Evolutionary conservation across 2,329 filamentous ascomycete species (phyloP), one percentile per base, ranked within the genome.

Genomic region (Seiridium cupressi): DNA sequence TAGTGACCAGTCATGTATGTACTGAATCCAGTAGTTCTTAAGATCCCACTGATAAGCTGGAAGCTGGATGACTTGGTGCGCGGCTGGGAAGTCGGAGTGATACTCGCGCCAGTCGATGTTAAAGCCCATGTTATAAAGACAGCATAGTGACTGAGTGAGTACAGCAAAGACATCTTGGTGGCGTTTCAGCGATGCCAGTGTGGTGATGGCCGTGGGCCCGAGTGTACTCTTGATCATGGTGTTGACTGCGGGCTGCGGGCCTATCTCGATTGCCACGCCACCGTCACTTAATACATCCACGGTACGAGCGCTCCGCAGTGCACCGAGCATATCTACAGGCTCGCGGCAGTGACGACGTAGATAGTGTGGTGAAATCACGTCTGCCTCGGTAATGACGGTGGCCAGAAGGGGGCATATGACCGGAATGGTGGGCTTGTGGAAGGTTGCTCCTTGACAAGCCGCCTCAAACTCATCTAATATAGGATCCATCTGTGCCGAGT

Each of bases 1-100:
- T 51, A 88, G 74, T 10, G 79, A 81, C 84, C 84, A 89, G 73
- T 89, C 83, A 67, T 86, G 83, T 65, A 78, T 63, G 48, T 73
- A 74, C 13, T 68, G 64, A 9, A 75, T 68, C 71, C 72, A 75
- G 61, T 89, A 89, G 61, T 79, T 82, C 76, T 89, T 88, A 63
- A 81, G 75, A 68, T 89, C 84, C 73, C 85, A 89, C 9, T 76
- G 78, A 70, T 89, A 89, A 2, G 81, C 80, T 1, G 87, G 87
- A 9, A 89, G 73, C 2, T 78, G 71, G 35, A 88, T 73, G 34
- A 89, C 74, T 60, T 81, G 74, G 49, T 85, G 81, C 4, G 78
- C 76, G 55, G 76, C 67, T 61, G 83, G 79, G 72, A 86, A 87
- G 55, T 81, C 76, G 36, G 75, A 72, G 70, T 88, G 84, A 69